phyloP scores from a whole-genome alignment of 176 grass and related monocot species.

The Aegilops longissima region DNA sequence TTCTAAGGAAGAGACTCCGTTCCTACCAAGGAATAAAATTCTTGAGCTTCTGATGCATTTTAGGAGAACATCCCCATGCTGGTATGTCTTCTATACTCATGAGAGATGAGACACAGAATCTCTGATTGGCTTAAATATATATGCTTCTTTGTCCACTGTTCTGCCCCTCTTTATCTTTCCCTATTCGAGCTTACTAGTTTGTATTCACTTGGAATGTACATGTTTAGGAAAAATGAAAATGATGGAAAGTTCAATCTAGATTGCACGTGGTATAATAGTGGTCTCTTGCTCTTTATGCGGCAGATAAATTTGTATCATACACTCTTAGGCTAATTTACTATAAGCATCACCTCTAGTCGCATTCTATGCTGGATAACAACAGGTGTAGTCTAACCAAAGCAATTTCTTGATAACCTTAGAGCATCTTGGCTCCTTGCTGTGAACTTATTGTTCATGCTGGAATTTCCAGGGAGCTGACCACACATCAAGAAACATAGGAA shows the following conservation, averaged over 20 bases:
- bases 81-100: background rate
- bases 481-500: background rate
- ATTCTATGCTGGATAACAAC: background rate
- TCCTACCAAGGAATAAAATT: background rate
- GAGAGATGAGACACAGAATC: background rate
- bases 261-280: background rate
- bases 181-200: background rate
- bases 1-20: background rate
- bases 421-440: background rate
- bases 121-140: background rate
- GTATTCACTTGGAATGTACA: background rate
- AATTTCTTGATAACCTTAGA: background rate
- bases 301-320: too few relatives aligned
- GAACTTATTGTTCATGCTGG: background rate
- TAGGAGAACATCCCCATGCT: too few relatives aligned
- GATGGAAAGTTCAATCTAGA: background rate
- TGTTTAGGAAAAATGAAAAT: background rate
- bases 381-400: background rate
- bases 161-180: background rate
- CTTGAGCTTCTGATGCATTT: background rate
- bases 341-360: background rate
- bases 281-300: background rate
- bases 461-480: background rate
- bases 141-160: too few relatives aligned
- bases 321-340: background rate